These are phyloP conservation scores for Phaeosphaeriaceae sp. DNA, from an alignment of 2,329 filamentous ascomycete species.

Conservation along the genomic window DNA sequence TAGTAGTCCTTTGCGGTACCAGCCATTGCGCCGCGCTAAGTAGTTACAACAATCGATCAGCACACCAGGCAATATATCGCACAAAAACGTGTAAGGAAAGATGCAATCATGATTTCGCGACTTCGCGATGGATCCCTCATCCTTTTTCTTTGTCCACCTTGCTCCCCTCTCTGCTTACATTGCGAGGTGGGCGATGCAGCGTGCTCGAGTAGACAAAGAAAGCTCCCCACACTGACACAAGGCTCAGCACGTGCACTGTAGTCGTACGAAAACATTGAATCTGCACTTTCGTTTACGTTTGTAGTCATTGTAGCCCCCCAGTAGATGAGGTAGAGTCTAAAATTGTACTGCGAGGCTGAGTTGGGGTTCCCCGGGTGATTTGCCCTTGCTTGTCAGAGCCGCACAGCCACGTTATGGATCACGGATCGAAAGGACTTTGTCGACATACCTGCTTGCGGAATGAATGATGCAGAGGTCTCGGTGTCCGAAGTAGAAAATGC, in stretches of 20 bases:
- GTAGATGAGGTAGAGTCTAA: neutral
- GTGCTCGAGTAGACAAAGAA: neutral
- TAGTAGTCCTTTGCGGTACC: conserved; percentile 25
- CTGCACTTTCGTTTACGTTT: neutral
- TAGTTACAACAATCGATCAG: too few species aligned
- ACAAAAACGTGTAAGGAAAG: neutral
- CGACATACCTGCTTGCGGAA: neutral
- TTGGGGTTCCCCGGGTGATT: neutral
- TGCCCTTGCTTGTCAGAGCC: neutral
- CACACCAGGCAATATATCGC: neutral
- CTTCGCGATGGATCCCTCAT: neutral
- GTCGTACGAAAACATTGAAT: neutral
- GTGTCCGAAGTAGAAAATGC: neutral
- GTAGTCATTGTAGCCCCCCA: neutral
- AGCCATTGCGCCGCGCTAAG: conserved; percentile 11
- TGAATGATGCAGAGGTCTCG: neutral
- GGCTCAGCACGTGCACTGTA: neutral
- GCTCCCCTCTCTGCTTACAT: neutral
- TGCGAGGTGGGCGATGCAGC: neutral
- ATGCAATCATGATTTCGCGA: neutral
- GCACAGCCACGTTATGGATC: neutral
- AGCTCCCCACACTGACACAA: neutral
- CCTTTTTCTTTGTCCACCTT: conserved; percentile 10
- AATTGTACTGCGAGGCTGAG: neutral
- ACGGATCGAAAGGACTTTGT: neutral